Evolutionary conservation across 305 asterid genomes (phyloP).

Genomic region (Fraxinus latifolia): DNA sequence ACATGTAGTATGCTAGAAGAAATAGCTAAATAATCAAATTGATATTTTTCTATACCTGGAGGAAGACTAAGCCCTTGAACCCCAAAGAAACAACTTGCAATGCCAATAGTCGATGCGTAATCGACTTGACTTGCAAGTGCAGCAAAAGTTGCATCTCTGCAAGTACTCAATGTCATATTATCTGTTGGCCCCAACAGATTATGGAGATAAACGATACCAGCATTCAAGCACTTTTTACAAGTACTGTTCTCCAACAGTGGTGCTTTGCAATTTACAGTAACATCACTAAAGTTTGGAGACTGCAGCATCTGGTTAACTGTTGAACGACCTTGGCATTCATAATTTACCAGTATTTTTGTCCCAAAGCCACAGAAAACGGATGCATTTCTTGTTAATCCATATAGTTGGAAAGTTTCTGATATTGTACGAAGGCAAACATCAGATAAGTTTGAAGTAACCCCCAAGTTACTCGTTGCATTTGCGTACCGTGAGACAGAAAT

Average conservation of each 20-base stretch:
- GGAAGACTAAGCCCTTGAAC: constrained; percentile 54
- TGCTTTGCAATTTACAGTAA: constrained; percentile 53
- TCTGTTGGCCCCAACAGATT: constrained; percentile 67
- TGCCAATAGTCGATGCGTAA: constrained; percentile 47
- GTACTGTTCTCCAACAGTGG: constrained; percentile 47
- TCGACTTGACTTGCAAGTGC: constrained; percentile 80
- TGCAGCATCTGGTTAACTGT: constrained; percentile 69
- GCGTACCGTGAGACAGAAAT: constrained; percentile 75
- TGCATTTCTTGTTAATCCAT: constrained; percentile 70
- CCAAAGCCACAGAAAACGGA: constrained; percentile 77
- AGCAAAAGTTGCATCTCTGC: constrained; percentile 89
- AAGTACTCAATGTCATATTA: constrained; percentile 79
- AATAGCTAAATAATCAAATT: background rate
- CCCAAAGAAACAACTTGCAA: constrained; percentile 89
- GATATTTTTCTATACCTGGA: constrained; percentile 40
- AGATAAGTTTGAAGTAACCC: constrained; percentile 55
- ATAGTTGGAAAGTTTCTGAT: constrained; percentile 62
- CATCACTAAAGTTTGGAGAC: constrained; percentile 62
- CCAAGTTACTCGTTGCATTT: constrained; percentile 57
- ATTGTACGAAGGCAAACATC: constrained; percentile 59
- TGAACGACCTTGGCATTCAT: constrained; percentile 72
- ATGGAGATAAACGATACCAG: constrained; percentile 74
- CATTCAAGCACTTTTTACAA: constrained; percentile 81
- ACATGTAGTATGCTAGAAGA: background rate
- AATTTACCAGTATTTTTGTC: constrained; percentile 75